Evolutionary conservation across 805 yeast genomes (phyloP), one percentile per base, ranked within the genome.

Genomic region (Metschnikowia amazonensis): DNA sequence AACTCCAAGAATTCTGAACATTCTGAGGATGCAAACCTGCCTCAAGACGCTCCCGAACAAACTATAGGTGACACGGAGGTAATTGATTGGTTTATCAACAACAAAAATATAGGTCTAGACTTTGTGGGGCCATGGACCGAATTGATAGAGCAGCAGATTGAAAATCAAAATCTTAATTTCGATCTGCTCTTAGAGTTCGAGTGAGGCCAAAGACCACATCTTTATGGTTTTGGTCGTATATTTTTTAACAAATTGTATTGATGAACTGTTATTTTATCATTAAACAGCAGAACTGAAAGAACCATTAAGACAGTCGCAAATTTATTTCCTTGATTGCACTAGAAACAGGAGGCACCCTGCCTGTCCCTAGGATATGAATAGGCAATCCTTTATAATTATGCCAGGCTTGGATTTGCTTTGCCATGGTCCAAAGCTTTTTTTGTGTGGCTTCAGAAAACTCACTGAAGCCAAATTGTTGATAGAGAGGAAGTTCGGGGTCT

Each of bases 71-170:
- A 70, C 40, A 66, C 64, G 40, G 75, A 69, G 50, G 70, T 70
- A 11, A 68, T 70, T 66, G 76, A 70, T 27, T 71, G 74, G 74
- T 69, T 71, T 49, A 58, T 64, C 27, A 69, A 63, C 43, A 66
- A 71, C 50, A 55, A 57, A 33, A 66, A 69, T 44, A 60, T 69
- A 16, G 55, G 55, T 4, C 60, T 71, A 37, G 76, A 71, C 46
- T 71, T 71, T 29, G 76, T 83, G 24, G 90, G 82, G 31, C 88
- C 88, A 2, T 85, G 89, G 82, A 84, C 92, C 0, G 87, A 83
- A 59, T 81, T 84, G 78, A 76, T 85, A 34, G 92, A 84, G 59
- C 82, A 80, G 53, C 87, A 82, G 48, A 75, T 79, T 47, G 65
- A 66, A 40, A 49, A 42, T 16, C 47, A 46, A 17, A 49, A 49